A percentile compares a stretch with the other conserved stretches of the same genome.
These are phyloP conservation scores for Kwoniella dejecticola DNA, from an alignment of 768 basidiomycete species.

Conservation along the genomic window DNA sequence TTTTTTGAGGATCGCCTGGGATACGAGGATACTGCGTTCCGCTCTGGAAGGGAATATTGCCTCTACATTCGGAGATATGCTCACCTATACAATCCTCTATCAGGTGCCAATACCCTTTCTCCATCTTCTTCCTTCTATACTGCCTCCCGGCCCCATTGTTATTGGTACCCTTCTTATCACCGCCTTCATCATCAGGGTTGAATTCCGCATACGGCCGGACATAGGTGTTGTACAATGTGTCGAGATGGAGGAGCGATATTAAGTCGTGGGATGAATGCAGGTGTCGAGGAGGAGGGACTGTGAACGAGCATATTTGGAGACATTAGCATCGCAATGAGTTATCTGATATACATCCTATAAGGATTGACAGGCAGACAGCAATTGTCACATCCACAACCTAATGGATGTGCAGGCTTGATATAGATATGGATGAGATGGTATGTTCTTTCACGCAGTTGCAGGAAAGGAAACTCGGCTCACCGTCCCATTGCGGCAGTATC, in stretches of 20 bases:
- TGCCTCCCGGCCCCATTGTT: background rate
- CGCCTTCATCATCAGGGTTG: constrained; percentile 8
- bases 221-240: constrained; percentile 40
- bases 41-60: background rate
- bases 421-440: background rate
- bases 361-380: too few species aligned
- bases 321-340: too few species aligned
- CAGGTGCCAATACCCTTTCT: constrained; percentile 43
- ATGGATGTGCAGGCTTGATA: background rate
- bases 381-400: too few species aligned
- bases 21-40: background rate
- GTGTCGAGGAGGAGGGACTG: constrained; percentile 34
- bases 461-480: too few species aligned
- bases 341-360: too few species aligned
- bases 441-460: background rate
- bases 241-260: constrained; percentile 43
- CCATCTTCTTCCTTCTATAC: constrained; percentile 26
- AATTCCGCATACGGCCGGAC: constrained; percentile 39
- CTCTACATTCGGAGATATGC: constrained; percentile 2
- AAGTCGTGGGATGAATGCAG: constrained; percentile 41
- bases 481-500: constrained; percentile 42
- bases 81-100: constrained; percentile 47
- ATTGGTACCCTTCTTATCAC: background rate
- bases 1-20: background rate
- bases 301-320: background rate